phyloP scores from a whole-genome alignment of 1,284 basidiomycete species.

The Cryptococcus floricola region DNA sequence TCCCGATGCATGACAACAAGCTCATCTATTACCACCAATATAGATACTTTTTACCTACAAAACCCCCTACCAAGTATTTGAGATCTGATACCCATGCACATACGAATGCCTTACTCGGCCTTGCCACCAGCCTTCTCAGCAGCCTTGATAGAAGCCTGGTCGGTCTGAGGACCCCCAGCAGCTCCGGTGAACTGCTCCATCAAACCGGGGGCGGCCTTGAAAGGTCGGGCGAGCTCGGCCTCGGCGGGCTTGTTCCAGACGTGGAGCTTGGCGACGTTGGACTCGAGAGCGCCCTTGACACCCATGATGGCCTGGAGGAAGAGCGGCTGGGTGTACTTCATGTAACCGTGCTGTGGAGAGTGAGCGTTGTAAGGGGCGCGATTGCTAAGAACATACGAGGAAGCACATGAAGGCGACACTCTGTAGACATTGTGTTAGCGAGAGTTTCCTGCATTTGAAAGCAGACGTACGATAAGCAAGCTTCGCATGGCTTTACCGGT shows the following conservation, averaged over 20 bases:
- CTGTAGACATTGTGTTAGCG: slow-evolving; percentile 14
- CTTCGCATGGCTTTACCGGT: slow-evolving; percentile 77
- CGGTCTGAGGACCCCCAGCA: slow-evolving; percentile 65
- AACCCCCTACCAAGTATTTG: background rate
- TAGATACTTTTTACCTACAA: background rate
- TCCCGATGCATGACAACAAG: background rate
- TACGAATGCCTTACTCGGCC: slow-evolving; percentile 30
- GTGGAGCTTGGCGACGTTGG: slow-evolving; percentile 75
- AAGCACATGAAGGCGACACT: slow-evolving; percentile 82
- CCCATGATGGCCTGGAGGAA: slow-evolving; percentile 90
- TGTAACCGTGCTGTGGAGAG: slow-evolving; percentile 61
- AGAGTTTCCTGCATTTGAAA: background rate
- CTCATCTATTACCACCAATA: background rate
- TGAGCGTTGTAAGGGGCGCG: background rate
- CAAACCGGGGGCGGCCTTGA: slow-evolving; percentile 68
- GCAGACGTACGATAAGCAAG: slow-evolving; percentile 57
- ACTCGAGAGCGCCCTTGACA: slow-evolving; percentile 77
- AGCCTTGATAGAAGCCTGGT: slow-evolving; percentile 77
- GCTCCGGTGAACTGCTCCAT: slow-evolving; percentile 55
- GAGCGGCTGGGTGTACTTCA: slow-evolving; percentile 81
- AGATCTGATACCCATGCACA: background rate
- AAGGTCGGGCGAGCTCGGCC: slow-evolving; percentile 86
- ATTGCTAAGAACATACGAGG: slow-evolving; percentile 50
- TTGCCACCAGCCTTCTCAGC: slow-evolving; percentile 76
- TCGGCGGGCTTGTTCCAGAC: slow-evolving; percentile 70